phyloP scores from a whole-genome alignment of 1,284 basidiomycete species.

The Apiotrichum gracile region DNA sequence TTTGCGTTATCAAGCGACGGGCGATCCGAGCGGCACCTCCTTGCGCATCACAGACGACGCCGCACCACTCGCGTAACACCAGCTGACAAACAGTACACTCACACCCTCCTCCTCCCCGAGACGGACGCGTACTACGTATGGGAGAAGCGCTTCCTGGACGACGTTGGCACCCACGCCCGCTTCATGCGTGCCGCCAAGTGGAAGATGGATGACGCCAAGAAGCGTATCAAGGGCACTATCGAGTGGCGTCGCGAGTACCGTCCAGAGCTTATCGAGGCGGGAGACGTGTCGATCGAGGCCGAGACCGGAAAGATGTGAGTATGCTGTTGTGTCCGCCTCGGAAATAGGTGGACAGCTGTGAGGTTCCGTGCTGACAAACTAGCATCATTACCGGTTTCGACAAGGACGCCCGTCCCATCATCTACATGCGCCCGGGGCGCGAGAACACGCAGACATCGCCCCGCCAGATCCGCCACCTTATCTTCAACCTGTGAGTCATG shows the following conservation, averaged over 20 bases:
- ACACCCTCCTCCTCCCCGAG: slow-evolving; percentile 57
- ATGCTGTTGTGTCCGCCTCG: no score
- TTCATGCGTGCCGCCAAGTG: slow-evolving; percentile 80
- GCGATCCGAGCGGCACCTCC: no score
- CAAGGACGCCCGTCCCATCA: slow-evolving; percentile 68
- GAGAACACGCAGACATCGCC: slow-evolving; percentile 71
- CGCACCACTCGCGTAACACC: neutral
- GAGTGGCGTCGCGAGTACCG: slow-evolving; percentile 75
- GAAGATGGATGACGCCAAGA: slow-evolving; percentile 69
- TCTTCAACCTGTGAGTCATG: slow-evolving; percentile 66
- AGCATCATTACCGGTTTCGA: slow-evolving; percentile 79
- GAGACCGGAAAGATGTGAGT: slow-evolving; percentile 79
- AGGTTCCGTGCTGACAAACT: slow-evolving; percentile 4
- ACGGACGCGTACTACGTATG: slow-evolving; percentile 64
- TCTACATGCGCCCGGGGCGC: slow-evolving; percentile 76
- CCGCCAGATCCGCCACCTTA: slow-evolving; percentile 71
- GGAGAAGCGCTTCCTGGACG: slow-evolving; percentile 68
- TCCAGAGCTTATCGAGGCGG: slow-evolving; percentile 72
- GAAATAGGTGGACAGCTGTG: no score
- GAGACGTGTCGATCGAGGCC: slow-evolving; percentile 65
- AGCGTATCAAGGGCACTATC: slow-evolving; percentile 66
- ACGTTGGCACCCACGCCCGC: slow-evolving; percentile 65
- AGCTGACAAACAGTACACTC: slow-evolving; percentile 55
- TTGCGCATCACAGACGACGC: neutral
- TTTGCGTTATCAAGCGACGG: no score